Conservation (phyloP, 139 green algal genomes). For the Haematococcus sp. region DNA sequence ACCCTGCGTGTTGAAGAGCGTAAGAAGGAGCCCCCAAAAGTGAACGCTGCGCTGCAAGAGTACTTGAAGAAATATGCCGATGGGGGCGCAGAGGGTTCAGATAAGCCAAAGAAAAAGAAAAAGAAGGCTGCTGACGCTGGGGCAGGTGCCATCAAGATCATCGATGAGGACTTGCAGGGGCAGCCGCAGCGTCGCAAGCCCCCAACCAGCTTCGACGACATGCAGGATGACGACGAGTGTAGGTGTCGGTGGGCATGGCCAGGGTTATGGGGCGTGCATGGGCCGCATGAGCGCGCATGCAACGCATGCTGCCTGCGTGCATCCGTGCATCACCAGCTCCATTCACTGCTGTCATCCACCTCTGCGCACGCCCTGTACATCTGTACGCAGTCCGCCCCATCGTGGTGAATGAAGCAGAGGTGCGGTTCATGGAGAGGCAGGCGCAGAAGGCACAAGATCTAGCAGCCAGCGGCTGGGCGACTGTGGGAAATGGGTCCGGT, state of each 20-base stretch:
- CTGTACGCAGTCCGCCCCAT: conserved; percentile 46
- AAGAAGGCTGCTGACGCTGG: conserved; percentile 23
- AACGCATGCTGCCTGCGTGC: no score
- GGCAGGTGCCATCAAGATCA: conserved; percentile 43
- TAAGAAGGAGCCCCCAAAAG: conserved; percentile 22
- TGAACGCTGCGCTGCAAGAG: conserved; percentile 21
- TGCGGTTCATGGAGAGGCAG: conserved; percentile 35
- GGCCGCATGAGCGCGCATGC: no score
- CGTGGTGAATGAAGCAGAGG: conserved; percentile 72
- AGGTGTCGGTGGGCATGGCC: not conserved
- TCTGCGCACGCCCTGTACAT: not conserved
- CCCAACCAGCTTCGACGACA: conserved; percentile 37
- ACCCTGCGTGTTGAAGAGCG: conserved; percentile 37
- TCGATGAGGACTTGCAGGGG: conserved; percentile 57
- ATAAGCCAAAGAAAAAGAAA: conserved; percentile 6
- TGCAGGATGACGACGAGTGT: not conserved
- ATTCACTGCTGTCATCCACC: no score
- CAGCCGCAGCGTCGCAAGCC: not conserved
- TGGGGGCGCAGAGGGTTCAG: conserved; percentile 2
- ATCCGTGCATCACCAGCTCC: no score
- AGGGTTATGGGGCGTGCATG: not conserved
- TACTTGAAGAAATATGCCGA: conserved; percentile 50
- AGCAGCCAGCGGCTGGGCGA: conserved; percentile 26
- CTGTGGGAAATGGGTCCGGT: not conserved
- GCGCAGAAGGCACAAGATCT: conserved; percentile 31